Evolutionary conservation across 1,284 basidiomycete species (phyloP).

Genomic region (Golubevia pallescens): DNA sequence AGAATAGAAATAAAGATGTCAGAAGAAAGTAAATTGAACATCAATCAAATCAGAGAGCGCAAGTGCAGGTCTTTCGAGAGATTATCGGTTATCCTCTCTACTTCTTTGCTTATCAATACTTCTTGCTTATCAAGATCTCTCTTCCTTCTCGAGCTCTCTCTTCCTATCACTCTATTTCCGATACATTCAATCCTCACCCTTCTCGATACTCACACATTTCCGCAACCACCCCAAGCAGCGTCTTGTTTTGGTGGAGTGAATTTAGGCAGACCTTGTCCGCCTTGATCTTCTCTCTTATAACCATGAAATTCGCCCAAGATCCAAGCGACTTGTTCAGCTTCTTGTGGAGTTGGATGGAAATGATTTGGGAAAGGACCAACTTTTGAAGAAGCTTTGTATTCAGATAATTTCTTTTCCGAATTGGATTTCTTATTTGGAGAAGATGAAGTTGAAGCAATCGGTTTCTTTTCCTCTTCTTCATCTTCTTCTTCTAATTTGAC

Average conservation of each 20-base stretch:
- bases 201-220: conserved; percentile 24
- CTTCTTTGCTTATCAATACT: too few species aligned
- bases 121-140: too few species aligned
- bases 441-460: too few species aligned
- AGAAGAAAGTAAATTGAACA: too few species aligned
- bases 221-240: conserved; percentile 36
- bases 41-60: too few species aligned
- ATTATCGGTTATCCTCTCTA: too few species aligned
- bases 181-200: conserved; percentile 5
- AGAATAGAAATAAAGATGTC: too few species aligned
- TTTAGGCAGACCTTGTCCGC: conserved; percentile 9
- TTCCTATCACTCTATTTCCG: too few species aligned
- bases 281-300: conserved; percentile 20
- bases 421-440: neutral
- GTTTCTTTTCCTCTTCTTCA: too few species aligned
- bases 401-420: conserved; percentile 31
- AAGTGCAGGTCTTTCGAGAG: too few species aligned
- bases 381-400: conserved; percentile 26
- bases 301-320: conserved; percentile 45
- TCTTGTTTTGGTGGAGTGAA: conserved; percentile 19
- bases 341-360: conserved; percentile 29
- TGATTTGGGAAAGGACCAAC: conserved; percentile 35
- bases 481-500: too few species aligned
- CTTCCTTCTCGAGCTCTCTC: too few species aligned
- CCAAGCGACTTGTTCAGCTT: conserved; percentile 43